These are phyloP conservation scores for Quercus glauca DNA, from an alignment of 306 rosid genomes.

Conservation along the genomic window DNA sequence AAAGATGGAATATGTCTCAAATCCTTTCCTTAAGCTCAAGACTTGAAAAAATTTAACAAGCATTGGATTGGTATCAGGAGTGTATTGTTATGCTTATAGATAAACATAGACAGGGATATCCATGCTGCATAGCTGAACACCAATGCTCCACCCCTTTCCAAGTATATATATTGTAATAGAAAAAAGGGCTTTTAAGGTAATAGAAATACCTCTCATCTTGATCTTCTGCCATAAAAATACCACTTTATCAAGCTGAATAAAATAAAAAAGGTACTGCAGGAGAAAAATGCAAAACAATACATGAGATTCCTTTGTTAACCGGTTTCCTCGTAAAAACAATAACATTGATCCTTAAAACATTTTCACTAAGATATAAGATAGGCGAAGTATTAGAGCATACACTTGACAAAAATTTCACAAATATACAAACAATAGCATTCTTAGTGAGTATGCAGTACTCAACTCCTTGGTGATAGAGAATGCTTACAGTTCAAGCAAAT, in stretches of 20 bases:
- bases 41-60: background rate
- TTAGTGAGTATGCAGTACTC: background rate
- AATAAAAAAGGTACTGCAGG: conserved; percentile 73
- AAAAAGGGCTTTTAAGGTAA: conserved; percentile 9
- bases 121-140: background rate
- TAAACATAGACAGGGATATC: background rate
- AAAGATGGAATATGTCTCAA: no score
- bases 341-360: background rate
- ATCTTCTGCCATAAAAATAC: conserved; percentile 18
- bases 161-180: background rate
- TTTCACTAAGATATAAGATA: background rate
- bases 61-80: background rate
- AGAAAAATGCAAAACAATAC: conserved; percentile 20
- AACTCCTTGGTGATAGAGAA: background rate
- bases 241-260: conserved; percentile 46
- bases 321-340: background rate
- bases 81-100: background rate
- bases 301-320: conserved; percentile 14
- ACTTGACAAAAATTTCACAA: background rate
- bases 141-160: background rate
- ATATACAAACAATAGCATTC: background rate
- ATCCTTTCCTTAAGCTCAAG: no score
- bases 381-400: background rate
- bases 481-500: conserved; percentile 22
- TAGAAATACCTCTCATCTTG: conserved; percentile 39